Conservation (phyloP, 2,329 filamentous ascomycete species). For the Aspergillus sp. region DNA sequence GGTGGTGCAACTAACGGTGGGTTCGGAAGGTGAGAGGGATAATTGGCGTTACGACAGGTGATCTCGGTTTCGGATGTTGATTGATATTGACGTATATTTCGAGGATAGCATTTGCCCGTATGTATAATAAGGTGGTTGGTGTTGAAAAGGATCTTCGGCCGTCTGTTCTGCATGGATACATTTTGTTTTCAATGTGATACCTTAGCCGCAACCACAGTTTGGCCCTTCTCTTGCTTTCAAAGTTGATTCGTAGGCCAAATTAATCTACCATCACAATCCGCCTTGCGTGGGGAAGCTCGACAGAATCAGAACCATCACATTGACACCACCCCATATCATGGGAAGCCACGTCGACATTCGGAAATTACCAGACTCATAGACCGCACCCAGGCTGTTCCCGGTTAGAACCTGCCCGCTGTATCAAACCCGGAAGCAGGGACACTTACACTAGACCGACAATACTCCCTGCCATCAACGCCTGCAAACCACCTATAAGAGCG, state of each 20-base stretch:
- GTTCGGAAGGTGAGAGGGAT: slow-evolving; percentile 32
- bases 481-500: slow-evolving; percentile 60
- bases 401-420: slow-evolving; percentile 4
- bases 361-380: slow-evolving; percentile 76
- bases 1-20: slow-evolving; percentile 27
- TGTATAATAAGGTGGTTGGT: slow-evolving; percentile 6
- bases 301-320: slow-evolving; percentile 70
- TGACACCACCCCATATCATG: slow-evolving; percentile 78
- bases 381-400: slow-evolving; percentile 57
- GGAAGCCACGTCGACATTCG: slow-evolving; percentile 93
- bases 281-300: slow-evolving; percentile 92
- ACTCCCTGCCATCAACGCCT: slow-evolving; percentile 72
- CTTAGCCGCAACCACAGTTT: neutral
- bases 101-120: slow-evolving; percentile 1
- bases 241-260: neutral
- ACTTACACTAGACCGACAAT: slow-evolving; percentile 71
- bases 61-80: neutral
- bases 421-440: neutral
- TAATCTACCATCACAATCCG: slow-evolving; percentile 45
- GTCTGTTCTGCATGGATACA: slow-evolving; percentile 1
- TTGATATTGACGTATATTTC: neutral
- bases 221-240: neutral
- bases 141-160: slow-evolving; percentile 1
- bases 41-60: slow-evolving; percentile 23
- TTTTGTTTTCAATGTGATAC: neutral